Conservation (phyloP, 148 eudicot species). For the Cornus florida region DNA sequence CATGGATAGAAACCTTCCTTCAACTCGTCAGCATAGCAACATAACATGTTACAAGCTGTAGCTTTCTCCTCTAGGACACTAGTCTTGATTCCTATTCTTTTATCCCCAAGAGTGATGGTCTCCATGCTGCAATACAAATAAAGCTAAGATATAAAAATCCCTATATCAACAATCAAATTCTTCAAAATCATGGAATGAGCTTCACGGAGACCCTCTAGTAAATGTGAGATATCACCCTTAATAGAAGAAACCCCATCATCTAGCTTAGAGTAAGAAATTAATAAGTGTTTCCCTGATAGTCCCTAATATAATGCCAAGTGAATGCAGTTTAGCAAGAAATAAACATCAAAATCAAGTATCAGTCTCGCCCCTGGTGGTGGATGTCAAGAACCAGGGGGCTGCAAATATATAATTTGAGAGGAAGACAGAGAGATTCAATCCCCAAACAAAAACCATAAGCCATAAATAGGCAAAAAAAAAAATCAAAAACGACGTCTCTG, state of each 20-base stretch:
- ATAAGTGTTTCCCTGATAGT: neutral
- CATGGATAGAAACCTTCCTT: conserved; percentile 99
- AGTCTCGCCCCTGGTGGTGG: neutral
- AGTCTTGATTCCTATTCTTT: conserved; percentile 95
- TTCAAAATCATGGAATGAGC: neutral
- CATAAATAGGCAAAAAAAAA: too few relatives aligned
- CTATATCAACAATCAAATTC: neutral
- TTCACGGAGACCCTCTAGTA: neutral
- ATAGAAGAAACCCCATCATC: neutral
- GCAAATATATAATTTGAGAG: neutral
- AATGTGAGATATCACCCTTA: neutral
- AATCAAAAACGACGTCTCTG: too few relatives aligned
- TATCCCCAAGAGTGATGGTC: conserved; percentile 96
- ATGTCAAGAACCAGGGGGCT: neutral
- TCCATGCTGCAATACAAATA: conserved; percentile 73
- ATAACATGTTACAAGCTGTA: conserved; percentile 97
- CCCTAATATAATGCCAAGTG: neutral
- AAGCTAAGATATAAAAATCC: neutral
- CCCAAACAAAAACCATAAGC: neutral
- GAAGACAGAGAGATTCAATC: neutral
- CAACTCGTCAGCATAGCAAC: conserved; percentile 97
- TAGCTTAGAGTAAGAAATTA: neutral
- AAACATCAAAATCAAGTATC: neutral
- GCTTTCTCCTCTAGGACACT: conserved; percentile 99
- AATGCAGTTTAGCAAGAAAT: neutral